phyloP scores from a whole-genome alignment of 2,329 filamentous ascomycete species.

The Diaporthe vaccinii region DNA sequence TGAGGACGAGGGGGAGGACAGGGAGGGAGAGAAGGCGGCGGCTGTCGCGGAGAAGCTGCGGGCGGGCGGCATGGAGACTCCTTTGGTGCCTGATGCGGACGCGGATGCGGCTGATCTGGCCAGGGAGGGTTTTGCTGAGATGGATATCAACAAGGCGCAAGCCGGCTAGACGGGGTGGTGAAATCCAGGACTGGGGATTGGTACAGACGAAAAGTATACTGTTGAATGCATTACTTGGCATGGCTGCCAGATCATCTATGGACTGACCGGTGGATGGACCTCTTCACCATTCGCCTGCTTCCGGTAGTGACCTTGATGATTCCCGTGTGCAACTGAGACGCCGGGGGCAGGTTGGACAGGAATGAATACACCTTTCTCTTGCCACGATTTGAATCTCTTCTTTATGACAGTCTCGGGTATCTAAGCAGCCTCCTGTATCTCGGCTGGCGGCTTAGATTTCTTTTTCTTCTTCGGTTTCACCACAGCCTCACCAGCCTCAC shows the following conservation, averaged over 20 bases:
- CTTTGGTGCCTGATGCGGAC: constrained; percentile 60
- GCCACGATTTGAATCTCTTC: not conserved
- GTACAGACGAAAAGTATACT: not conserved
- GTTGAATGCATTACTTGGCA: not conserved
- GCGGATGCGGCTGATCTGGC: constrained; percentile 65
- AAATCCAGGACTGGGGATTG: not conserved
- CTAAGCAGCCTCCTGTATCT: constrained; percentile 42
- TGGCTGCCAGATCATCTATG: not conserved
- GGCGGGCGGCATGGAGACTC: constrained; percentile 63
- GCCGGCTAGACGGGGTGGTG: not conserved
- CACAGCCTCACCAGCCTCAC: constrained; percentile 35
- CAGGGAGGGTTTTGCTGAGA: constrained; percentile 68
- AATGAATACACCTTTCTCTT: not conserved
- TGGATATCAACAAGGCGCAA: constrained; percentile 44
- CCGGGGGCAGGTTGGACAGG: not conserved
- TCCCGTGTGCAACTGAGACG: not conserved
- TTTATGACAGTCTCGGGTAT: constrained; percentile 26
- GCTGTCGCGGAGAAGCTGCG: constrained; percentile 54
- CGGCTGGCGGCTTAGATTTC: constrained; percentile 43
- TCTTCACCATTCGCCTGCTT: no score
- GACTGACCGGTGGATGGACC: not conserved
- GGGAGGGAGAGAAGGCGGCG: constrained; percentile 46
- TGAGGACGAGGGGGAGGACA: constrained; percentile 45
- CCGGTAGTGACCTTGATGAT: no score
- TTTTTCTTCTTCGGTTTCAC: constrained; percentile 50